Evolutionary conservation across 495 filamentous ascomycete genomes (phyloP), one percentile per base, ranked within the genome.

Genomic region (Penicillium manginii): DNA sequence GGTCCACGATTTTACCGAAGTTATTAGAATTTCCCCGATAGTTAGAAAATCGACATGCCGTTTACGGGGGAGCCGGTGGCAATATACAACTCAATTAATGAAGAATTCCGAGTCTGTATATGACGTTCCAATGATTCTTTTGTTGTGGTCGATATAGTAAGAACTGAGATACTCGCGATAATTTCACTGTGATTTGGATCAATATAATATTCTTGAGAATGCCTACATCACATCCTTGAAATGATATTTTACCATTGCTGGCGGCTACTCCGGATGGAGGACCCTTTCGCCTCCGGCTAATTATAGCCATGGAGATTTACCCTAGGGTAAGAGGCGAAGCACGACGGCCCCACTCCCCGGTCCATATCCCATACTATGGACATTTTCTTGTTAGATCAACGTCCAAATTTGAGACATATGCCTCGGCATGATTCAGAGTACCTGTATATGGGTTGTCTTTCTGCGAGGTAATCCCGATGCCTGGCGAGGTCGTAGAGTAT

Each of bases 271-370:
- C 26, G 26, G 26, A 29, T 11, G 4, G 5, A 37, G 2, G 15
- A 37, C 40, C 14, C 5, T 43, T 17, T 43, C 6, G 1, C 15
- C 19, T 29, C 6, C 45, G 9, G 22, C 45, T 47, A 47, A 47
- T 22, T 23, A 47, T 47, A 47, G 45, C 18, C 45, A n/a, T 43
- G 2, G 15, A 2, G 6, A 43, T 19, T n/a, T n/a, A n/a, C n/a
- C n/a, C n/a, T n/a, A n/a, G n/a, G n/a, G n/a, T n/a, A n/a, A 10
- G 45, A 26, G 45, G 45, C 45, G 45, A 47, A 47, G 45, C 21
- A 47, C 15, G 4, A 12, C 9, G 10, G 21, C 22, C 21, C 45
- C 45, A 47, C 45, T 47, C 45, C 9, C 45, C 7, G n/a, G n/a
- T n/a, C n/a, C n/a, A n/a, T 19, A 15, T 0, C 4, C 45, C 45